These are phyloP conservation scores for Macrophomina pseudophaseolina DNA, from an alignment of 2,329 filamentous ascomycete species.

Conservation along the genomic window DNA sequence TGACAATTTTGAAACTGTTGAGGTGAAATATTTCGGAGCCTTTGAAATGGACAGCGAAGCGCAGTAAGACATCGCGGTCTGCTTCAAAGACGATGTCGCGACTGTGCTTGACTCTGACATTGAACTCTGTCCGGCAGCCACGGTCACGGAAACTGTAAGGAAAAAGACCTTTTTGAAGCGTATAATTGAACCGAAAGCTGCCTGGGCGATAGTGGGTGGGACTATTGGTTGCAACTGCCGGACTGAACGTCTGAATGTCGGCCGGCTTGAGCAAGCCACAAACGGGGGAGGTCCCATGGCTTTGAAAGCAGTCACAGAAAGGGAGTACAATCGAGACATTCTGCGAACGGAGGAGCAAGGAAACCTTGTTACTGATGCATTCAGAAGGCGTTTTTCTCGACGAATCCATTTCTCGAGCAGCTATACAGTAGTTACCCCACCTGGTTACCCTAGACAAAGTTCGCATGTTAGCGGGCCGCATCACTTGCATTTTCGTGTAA, in stretches of 20 bases:
- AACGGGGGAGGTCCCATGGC: not conserved
- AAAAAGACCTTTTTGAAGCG: not conserved
- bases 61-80: not conserved
- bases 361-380: not conserved
- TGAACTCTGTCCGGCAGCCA: not conserved
- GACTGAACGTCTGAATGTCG: not conserved
- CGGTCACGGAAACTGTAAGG: not conserved
- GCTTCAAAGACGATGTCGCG: not conserved
- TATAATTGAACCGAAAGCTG: not conserved
- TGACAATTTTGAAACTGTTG: not conserved
- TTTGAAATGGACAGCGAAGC: not conserved
- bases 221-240: not conserved
- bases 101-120: too few relatives aligned
- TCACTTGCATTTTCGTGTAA: too few relatives aligned
- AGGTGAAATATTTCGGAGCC: not conserved
- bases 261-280: conserved; percentile 15
- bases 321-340: not conserved
- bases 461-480: too few relatives aligned
- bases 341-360: not conserved
- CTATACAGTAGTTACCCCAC: too few relatives aligned
- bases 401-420: too few relatives aligned
- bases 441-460: not conserved
- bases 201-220: not conserved
- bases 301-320: not conserved
- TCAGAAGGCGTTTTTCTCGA: not conserved